Conservation (phyloP, 371 early-diverging fungal species). For the Mucor racemosus region DNA sequence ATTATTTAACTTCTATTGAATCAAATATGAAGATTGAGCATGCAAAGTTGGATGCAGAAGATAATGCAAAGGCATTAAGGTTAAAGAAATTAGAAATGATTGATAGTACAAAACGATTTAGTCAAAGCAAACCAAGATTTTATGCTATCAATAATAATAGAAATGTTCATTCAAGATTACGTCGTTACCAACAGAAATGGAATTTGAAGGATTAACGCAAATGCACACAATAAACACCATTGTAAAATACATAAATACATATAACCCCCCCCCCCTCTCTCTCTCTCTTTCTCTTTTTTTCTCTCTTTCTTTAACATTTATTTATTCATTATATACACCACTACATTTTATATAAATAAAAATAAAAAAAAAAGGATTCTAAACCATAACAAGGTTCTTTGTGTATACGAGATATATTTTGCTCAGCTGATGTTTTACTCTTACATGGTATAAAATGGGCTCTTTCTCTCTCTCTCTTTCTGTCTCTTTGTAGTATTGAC, state of each 20-base stretch:
- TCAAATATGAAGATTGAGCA: conserved; percentile 31
- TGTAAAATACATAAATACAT: not conserved
- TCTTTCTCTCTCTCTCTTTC: not conserved
- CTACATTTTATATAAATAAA: not conserved
- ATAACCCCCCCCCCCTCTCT: conserved; percentile 7
- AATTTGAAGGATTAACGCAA: conserved; percentile 3
- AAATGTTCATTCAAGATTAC: conserved; percentile 17
- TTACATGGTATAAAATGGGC: too few species aligned
- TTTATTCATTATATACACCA: not conserved
- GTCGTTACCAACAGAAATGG: conserved; percentile 21
- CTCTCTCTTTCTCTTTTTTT: conserved; percentile 9
- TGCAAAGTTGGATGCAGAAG: conserved; percentile 18
- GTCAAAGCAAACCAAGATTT: conserved; percentile 10
- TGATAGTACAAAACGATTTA: conserved; percentile 5
- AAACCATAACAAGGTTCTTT: not conserved
- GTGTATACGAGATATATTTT: not conserved
- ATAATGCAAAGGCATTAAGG: conserved; percentile 12
- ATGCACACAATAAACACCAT: not conserved
- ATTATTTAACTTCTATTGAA: conserved; percentile 43
- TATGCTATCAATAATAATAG: conserved; percentile 12
- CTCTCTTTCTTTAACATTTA: not conserved
- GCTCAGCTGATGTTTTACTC: conserved; percentile 2
- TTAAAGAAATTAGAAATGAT: conserved; percentile 24
- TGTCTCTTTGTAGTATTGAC: not conserved
- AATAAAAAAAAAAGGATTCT: not conserved